Evolutionary conservation across 192 early-diverging fungal species (phyloP).

Genomic region (Coemansia javaensis): DNA sequence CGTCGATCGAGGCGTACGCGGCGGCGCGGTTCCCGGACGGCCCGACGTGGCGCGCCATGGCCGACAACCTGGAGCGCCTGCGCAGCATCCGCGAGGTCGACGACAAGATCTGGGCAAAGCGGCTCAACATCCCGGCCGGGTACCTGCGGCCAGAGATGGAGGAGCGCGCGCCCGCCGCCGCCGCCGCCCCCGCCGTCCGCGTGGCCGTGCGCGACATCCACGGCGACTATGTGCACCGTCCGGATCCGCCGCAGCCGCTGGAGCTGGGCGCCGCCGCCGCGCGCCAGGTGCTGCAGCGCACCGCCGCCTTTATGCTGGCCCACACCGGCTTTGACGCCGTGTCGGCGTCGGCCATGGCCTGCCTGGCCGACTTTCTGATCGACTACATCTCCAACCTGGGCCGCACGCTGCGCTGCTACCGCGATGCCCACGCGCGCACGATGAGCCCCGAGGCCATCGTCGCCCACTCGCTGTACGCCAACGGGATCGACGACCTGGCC

Average conservation of each 20-base stretch:
- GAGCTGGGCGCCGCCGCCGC: conserved; percentile 56
- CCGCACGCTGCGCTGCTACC: conserved; percentile 70
- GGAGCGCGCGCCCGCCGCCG: not conserved
- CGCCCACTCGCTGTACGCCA: conserved; percentile 72
- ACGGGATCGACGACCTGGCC: conserved; percentile 64
- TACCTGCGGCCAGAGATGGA: conserved; percentile 1
- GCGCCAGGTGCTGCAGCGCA: conserved; percentile 58
- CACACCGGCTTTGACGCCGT: conserved; percentile 90
- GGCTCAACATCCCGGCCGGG: conserved; percentile 47
- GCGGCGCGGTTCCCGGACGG: conserved; percentile 39
- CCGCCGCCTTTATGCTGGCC: conserved; percentile 62
- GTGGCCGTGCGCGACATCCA: conserved; percentile 22
- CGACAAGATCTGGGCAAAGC: conserved; percentile 55
- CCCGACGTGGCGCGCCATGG: conserved; percentile 45
- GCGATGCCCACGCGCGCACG: conserved; percentile 64
- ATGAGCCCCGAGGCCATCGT: conserved; percentile 85
- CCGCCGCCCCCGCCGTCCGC: no score
- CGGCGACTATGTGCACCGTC: conserved; percentile 21
- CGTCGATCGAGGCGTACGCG: conserved; percentile 38
- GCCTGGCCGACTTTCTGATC: conserved; percentile 71
- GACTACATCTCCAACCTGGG: conserved; percentile 84
- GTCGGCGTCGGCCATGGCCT: conserved; percentile 57
- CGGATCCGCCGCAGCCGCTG: conserved; percentile 48
- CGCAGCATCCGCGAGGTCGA: conserved; percentile 56
- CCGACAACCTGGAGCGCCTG: conserved; percentile 53